Evolutionary conservation across 805 yeast species (phyloP).

Genomic region (Candida verbasci): DNA sequence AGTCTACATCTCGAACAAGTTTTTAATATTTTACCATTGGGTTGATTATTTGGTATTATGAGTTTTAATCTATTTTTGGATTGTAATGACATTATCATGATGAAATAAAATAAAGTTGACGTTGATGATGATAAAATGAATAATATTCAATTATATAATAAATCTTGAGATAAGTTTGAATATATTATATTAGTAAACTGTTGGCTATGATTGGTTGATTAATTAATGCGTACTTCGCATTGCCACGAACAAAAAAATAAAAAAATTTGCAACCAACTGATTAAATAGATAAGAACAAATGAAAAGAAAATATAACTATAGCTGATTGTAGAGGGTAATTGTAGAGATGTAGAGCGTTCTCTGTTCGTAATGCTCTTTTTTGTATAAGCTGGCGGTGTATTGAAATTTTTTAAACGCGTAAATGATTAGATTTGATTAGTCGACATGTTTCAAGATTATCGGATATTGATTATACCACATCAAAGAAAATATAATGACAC

Average conservation of each 20-base stretch:
- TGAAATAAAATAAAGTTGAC: background rate
- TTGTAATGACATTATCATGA: slow-evolving; percentile 14
- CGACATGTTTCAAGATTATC: too few species aligned
- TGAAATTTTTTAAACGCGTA: too few species aligned
- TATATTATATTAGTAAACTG: slow-evolving; percentile 1
- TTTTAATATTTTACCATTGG: slow-evolving; percentile 30
- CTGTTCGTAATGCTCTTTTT: too few species aligned
- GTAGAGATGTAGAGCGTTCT: too few species aligned
- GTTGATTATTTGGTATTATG: slow-evolving; percentile 10
- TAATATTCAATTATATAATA: background rate
- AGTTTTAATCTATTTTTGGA: slow-evolving; percentile 12
- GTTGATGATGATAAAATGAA: background rate
- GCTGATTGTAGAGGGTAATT: too few species aligned
- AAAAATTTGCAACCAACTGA: background rate
- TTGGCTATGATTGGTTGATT: background rate
- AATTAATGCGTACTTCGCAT: slow-evolving; percentile 1
- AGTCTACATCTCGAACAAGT: slow-evolving; percentile 63
- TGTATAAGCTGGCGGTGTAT: too few species aligned
- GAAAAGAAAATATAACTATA: too few species aligned
- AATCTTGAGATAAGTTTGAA: too few species aligned
- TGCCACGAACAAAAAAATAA: background rate
- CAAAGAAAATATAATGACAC: too few species aligned
- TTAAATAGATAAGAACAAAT: too few species aligned
- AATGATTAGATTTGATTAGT: too few species aligned
- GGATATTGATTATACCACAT: too few species aligned